Base-by-base conservation (phyloP, 2,329 filamentous ascomycete genomes). In the Xylariaceae sp. region DNA sequence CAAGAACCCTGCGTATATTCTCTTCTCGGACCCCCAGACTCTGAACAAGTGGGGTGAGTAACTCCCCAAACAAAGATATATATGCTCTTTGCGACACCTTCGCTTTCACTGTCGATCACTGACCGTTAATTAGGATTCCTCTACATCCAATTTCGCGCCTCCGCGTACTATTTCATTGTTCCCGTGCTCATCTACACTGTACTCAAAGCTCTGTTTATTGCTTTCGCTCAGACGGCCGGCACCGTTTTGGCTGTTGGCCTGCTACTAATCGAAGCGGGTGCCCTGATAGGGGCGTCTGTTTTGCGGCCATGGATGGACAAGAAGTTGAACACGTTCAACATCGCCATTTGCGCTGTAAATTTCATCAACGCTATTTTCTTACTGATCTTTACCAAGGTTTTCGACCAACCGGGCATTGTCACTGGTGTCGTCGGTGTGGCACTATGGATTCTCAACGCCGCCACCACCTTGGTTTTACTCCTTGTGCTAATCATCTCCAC, bases 291-390 rank as follows among this genome's bases (percentile, higher is more conserved):
- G 18, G 86, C 91, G 58, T 88, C 86, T 61, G 87, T 96, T 56
- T 78, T 97, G 66, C 87, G 90, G 61, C 93, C 93, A 15, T 97
- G 91, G 88, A 97, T 97, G 93, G 93, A 97, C 81, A 96, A 96
- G 85, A 93, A 92, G 78, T 96, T 91, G 62, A 97, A 97, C 75
- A 87, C 88, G 52, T 96, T 96, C 82, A 97, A 97, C 77, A 96
- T 97, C 70, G 84, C 91, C 62, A 97, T 97, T 69, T 88, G 86
- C 63, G 88, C 85, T 51, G 81, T 96, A 75, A 97, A 96, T 80
- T 96, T 97, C 74, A 74, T 97, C 70, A 96, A 94, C 75, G 83
- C 88, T 58, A 87, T 97, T 73, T 95, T 96, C 79, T 78, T 97
- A 39, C 80, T 97, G 58, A 84, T 97, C 68, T 96, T 96, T 78